Conservation (phyloP, 345 rosid genomes). For the Eucalyptus marginata region DNA sequence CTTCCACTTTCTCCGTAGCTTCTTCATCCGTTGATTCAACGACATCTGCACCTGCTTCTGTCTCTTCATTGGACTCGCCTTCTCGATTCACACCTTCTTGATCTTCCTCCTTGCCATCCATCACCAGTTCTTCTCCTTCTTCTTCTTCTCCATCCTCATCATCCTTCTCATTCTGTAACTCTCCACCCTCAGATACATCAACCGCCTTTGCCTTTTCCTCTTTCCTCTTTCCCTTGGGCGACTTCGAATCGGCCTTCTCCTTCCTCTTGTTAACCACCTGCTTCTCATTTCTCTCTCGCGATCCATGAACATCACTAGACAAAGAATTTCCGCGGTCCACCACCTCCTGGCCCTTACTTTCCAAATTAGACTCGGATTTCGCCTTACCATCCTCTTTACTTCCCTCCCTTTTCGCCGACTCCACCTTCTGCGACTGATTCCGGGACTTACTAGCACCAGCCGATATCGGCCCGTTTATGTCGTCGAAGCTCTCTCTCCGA, state of each 20-base stretch:
- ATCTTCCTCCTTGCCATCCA: slow-evolving; percentile 53
- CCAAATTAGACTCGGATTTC: slow-evolving; percentile 20
- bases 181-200: slow-evolving; percentile 20
- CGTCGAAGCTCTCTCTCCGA: slow-evolving; percentile 82
- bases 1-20: slow-evolving; percentile 27
- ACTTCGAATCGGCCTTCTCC: slow-evolving; percentile 15
- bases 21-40: slow-evolving; percentile 36
- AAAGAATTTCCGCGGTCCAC: slow-evolving; percentile 26
- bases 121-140: slow-evolving; percentile 10
- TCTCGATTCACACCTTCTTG: slow-evolving; percentile 15
- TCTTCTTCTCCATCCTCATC: slow-evolving; percentile 11
- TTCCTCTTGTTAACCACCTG: slow-evolving; percentile 16
- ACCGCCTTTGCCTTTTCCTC: slow-evolving; percentile 23
- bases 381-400: slow-evolving; percentile 5
- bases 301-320: slow-evolving; percentile 24
- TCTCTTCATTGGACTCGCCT: slow-evolving; percentile 26
- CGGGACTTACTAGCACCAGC: slow-evolving; percentile 1
- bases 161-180: slow-evolving; percentile 21
- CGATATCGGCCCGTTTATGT: slow-evolving; percentile 70
- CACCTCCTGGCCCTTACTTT: slow-evolving; percentile 19
- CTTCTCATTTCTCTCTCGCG: slow-evolving; percentile 28
- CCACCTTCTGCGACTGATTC: not conserved
- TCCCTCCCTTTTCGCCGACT: not conserved
- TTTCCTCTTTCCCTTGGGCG: slow-evolving; percentile 24
- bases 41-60: slow-evolving; percentile 27